Conservation (phyloP, 192 early-diverging fungal genomes). For the Podila clonocystis region DNA sequence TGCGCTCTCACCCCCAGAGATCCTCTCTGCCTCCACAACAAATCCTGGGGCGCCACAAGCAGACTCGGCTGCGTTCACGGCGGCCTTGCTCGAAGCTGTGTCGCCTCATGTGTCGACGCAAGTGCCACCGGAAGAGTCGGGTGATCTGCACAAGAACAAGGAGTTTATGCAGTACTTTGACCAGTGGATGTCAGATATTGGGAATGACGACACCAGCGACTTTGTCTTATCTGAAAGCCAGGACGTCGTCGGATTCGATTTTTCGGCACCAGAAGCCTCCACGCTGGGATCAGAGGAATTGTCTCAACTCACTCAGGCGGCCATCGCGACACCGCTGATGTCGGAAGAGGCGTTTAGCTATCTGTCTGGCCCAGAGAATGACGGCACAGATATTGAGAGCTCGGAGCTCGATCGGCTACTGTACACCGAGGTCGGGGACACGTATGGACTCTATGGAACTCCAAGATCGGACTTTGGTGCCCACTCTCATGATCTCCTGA, state of each 20-base stretch:
- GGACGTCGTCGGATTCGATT: neutral
- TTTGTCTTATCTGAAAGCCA: neutral
- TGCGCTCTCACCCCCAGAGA: neutral
- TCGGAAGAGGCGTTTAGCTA: neutral
- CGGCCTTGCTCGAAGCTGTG: neutral
- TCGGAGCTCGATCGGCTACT: slow-evolving; percentile 33
- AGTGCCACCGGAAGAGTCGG: neutral
- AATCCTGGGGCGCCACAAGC: neutral
- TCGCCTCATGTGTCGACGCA: neutral
- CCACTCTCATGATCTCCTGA: slow-evolving; percentile 3
- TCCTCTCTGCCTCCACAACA: neutral
- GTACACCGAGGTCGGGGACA: slow-evolving; percentile 40
- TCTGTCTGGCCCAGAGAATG: slow-evolving; percentile 7
- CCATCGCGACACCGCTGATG: neutral
- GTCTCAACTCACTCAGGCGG: neutral
- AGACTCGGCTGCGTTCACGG: neutral
- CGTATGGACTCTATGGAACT: slow-evolving; percentile 25
- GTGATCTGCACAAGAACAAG: slow-evolving; percentile 7
- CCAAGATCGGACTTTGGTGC: slow-evolving; percentile 18
- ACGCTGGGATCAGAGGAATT: too few species aligned
- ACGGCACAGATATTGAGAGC: slow-evolving; percentile 16
- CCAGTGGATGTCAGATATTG: slow-evolving; percentile 46
- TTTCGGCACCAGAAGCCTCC: neutral
- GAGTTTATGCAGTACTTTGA: slow-evolving; percentile 44
- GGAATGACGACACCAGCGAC: slow-evolving; percentile 4